Percentiles rank a stretch among this genome's conserved stretches.
These are phyloP conservation scores for Diplotaxis tenuifolia DNA, from an alignment of 345 rosid genomes.

Conservation along the genomic window DNA sequence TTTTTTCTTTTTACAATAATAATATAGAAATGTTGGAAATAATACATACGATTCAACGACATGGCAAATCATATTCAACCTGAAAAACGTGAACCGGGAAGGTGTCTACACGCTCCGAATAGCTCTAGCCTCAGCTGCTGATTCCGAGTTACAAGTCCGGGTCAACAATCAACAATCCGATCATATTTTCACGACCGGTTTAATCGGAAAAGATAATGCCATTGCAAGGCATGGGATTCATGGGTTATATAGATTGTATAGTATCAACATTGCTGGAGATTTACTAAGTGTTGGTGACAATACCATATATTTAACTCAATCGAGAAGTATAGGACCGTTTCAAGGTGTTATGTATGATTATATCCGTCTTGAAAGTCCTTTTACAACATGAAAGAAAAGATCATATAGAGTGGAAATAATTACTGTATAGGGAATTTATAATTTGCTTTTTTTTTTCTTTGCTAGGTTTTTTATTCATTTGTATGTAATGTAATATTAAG, in stretches of 20 bases:
- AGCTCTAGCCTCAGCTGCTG: conserved; percentile 71
- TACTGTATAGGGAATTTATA: background rate
- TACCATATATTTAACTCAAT: conserved; percentile 59
- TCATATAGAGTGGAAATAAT: conserved; percentile 4
- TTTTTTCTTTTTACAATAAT: background rate
- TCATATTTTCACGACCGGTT: conserved; percentile 49
- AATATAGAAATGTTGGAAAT: conserved; percentile 48
- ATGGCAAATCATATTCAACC: conserved; percentile 65
- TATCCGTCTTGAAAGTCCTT: conserved; percentile 64
- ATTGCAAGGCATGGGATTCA: conserved; percentile 89
- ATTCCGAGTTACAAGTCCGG: conserved; percentile 61
- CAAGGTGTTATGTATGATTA: conserved; percentile 83
- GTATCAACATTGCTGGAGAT: conserved; percentile 44
- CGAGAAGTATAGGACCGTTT: conserved; percentile 43
- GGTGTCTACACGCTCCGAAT: conserved; percentile 63
- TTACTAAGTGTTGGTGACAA: conserved; percentile 47
- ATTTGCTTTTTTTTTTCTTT: background rate
- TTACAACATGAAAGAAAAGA: background rate
- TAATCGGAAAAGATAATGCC: conserved; percentile 69
- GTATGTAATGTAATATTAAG: conserved; percentile 12
- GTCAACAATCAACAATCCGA: conserved; percentile 39
- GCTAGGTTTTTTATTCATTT: conserved; percentile 3
- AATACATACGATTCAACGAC: conserved; percentile 50
- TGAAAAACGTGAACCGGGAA: conserved; percentile 19
- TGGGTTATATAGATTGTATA: conserved; percentile 67